Percentiles rank a stretch among this genome's conserved stretches.
These are phyloP conservation scores for Pseudocercospora musae DNA, from an alignment of 2,329 filamentous ascomycete species.

Conservation along the genomic window DNA sequence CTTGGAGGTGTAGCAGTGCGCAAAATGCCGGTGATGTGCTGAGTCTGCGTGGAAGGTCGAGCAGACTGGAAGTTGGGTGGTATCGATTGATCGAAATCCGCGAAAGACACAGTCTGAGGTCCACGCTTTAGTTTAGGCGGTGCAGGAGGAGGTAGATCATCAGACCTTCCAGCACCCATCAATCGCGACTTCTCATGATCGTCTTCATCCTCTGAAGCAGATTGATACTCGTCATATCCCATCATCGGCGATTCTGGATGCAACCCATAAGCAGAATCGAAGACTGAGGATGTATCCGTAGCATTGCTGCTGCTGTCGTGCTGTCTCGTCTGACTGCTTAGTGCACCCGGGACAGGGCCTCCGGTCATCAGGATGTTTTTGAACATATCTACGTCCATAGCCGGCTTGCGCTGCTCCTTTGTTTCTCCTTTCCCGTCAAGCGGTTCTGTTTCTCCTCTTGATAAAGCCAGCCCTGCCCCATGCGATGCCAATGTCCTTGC, in stretches of 20 bases:
- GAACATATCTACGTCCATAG: conserved; percentile 73
- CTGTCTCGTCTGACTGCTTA: conserved; percentile 6
- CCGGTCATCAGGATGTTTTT: conserved; percentile 71
- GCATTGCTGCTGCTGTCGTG: conserved; percentile 47
- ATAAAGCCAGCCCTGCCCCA: conserved; percentile 20
- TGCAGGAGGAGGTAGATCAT: conserved; percentile 62
- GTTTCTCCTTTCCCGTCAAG: conserved; percentile 6
- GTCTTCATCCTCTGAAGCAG: conserved; percentile 35
- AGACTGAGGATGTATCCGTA: conserved; percentile 55
- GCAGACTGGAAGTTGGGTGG: conserved; percentile 23
- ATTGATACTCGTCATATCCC: conserved; percentile 48
- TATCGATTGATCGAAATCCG: conserved; percentile 34
- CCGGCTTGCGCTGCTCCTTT: conserved; percentile 25
- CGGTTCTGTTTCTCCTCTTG: conserved; percentile 11
- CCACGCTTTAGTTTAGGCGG: conserved; percentile 54
- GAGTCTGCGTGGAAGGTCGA: conserved; percentile 19
- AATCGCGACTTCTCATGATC: conserved; percentile 40
- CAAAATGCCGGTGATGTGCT: conserved; percentile 23
- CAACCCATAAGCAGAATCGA: conserved; percentile 46
- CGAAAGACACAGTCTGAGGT: conserved; percentile 37
- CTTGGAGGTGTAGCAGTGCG: conserved; percentile 33
- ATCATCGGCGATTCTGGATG: conserved; percentile 53
- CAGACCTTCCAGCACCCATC: conserved; percentile 42
- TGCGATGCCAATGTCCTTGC: conserved; percentile 32
- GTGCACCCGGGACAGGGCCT: conserved; percentile 40